phyloP scores from a whole-genome alignment of 768 basidiomycete species.

The Trametes meyenii region DNA sequence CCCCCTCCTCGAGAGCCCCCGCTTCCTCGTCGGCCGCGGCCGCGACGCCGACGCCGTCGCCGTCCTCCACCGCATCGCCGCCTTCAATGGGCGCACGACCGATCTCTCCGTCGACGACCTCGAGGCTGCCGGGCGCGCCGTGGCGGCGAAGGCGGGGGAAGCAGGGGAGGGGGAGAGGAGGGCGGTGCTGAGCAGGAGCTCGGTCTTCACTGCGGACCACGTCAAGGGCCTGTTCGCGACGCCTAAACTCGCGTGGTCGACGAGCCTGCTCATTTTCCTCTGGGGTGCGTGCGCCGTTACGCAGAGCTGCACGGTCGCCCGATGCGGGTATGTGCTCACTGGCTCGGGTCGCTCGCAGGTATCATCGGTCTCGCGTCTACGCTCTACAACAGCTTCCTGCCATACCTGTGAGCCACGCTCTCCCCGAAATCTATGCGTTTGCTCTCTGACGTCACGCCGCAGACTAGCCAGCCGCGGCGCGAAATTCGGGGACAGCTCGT shows the following conservation, averaged over 20 bases:
- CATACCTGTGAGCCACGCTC: constrained; percentile 34
- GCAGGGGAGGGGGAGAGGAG: no score
- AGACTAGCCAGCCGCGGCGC: constrained; percentile 40
- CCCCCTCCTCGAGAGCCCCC: constrained; percentile 56
- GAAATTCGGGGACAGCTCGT: constrained; percentile 38
- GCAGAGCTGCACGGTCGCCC: no score
- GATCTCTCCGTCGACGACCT: constrained; percentile 50
- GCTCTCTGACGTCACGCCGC: background rate
- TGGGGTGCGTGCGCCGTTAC: constrained; percentile 42
- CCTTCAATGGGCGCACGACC: constrained; percentile 49
- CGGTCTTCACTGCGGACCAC: constrained; percentile 44
- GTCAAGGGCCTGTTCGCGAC: constrained; percentile 66
- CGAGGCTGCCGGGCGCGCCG: constrained; percentile 35
- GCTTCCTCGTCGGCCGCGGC: constrained; percentile 58
- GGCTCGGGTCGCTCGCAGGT: constrained; percentile 19
- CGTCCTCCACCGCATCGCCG: constrained; percentile 51
- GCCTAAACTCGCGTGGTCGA: constrained; percentile 64
- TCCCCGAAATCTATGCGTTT: background rate
- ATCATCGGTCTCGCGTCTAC: constrained; percentile 41
- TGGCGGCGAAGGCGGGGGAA: constrained; percentile 13
- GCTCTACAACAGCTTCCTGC: constrained; percentile 42
- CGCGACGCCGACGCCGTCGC: constrained; percentile 53
- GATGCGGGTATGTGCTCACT: no score
- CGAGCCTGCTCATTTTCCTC: constrained; percentile 54
- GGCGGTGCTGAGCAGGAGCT: constrained; percentile 43